Evolutionary conservation across 2,329 filamentous ascomycete species (phyloP).

Genomic region (Calonectria fujianensis): DNA sequence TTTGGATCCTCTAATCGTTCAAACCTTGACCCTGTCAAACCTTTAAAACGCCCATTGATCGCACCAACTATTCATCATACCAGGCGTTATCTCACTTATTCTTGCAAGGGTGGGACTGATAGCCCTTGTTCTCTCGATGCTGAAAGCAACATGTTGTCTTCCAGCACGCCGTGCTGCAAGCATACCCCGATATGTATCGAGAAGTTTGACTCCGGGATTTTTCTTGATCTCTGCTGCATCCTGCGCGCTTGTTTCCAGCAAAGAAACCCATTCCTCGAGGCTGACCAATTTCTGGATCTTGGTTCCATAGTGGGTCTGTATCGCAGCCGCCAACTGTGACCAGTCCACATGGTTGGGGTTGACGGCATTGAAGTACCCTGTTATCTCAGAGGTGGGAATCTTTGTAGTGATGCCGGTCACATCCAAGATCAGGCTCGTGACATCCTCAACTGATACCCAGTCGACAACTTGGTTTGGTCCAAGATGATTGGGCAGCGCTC

Average conservation of each 20-base stretch:
- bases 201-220: slow-evolving; percentile 1
- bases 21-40: not conserved
- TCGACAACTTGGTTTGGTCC: not conserved
- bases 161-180: not conserved
- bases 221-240: not conserved
- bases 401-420: not conserved
- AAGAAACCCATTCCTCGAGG: slow-evolving; percentile 1
- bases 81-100: not conserved
- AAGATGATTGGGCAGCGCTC: not conserved
- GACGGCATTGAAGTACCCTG: not conserved
- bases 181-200: slow-evolving; percentile 3
- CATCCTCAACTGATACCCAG: not conserved
- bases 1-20: not conserved
- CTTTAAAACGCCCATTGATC: not conserved
- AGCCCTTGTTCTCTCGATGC: not conserved
- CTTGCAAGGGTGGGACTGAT: not conserved
- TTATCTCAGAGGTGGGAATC: not conserved
- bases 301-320: not conserved
- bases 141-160: not conserved
- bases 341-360: not conserved
- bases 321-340: not conserved
- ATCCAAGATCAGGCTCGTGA: not conserved
- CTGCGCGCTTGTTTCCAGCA: not conserved
- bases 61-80: slow-evolving; percentile 4
- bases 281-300: not conserved